These are phyloP conservation scores for Pleomassaria siparia DNA, from an alignment of 2,329 filamentous ascomycete species.

Conservation along the genomic window DNA sequence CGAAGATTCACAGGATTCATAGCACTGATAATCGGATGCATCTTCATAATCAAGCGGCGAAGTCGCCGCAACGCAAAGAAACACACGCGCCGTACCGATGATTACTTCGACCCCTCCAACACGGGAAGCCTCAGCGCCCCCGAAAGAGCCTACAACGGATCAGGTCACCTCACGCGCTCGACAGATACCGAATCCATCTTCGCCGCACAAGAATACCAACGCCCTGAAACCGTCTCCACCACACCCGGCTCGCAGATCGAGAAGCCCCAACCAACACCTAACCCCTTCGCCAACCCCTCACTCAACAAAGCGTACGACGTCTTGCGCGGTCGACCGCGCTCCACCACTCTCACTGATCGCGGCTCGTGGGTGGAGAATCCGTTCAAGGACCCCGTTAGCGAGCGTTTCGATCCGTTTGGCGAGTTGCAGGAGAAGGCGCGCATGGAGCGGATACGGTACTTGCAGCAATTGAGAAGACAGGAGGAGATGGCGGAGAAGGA, in stretches of 20 bases:
- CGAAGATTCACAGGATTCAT: conserved; percentile 23
- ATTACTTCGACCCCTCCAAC: conserved; percentile 31
- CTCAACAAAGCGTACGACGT: conserved; percentile 41
- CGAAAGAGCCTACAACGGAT: conserved; percentile 16
- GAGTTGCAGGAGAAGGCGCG: conserved; percentile 38
- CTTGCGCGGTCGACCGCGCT: conserved; percentile 32
- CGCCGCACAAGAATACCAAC: conserved; percentile 24
- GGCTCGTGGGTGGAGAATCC: conserved; percentile 39
- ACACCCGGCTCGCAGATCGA: conserved; percentile 21
- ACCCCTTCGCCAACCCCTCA: conserved; percentile 39
- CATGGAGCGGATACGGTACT: conserved; percentile 25
- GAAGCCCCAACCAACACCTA: conserved; percentile 30
- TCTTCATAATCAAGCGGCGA: conserved; percentile 29
- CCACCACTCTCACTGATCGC: conserved; percentile 38
- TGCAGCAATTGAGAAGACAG: conserved; percentile 28
- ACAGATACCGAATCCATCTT: conserved; percentile 31
- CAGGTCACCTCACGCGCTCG: conserved; percentile 16
- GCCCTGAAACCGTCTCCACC: conserved; percentile 38
- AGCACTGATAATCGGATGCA: conserved; percentile 23
- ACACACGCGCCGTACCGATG: conserved; percentile 22
- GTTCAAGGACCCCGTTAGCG: conserved; percentile 36
- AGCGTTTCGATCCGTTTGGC: conserved; percentile 42
- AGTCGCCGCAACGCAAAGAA: conserved; percentile 18
- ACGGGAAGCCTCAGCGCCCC: conserved; percentile 20
- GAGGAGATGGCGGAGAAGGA: conserved; percentile 28